phyloP scores from a whole-genome alignment of 2,329 filamentous ascomycete species.

The Setomelanomma holmii region DNA sequence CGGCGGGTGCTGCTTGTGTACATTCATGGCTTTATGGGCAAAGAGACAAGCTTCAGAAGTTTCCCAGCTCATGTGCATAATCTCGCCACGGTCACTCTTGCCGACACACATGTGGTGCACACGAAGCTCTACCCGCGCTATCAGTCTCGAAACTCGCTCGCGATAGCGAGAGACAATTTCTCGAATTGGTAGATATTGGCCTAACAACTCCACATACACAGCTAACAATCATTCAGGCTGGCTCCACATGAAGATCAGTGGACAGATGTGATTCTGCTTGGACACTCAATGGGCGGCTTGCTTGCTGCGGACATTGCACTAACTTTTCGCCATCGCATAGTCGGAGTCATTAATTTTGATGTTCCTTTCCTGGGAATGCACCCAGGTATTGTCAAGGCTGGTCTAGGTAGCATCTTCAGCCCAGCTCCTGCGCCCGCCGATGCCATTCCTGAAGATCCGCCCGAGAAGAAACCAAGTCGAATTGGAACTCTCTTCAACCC shows the following conservation, averaged over 20 bases:
- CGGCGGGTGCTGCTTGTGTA: constrained; percentile 77
- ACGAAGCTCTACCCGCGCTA: constrained; percentile 86
- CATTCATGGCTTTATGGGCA: constrained; percentile 90
- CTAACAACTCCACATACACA: neutral
- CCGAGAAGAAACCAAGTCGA: constrained; percentile 33
- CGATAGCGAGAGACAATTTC: constrained; percentile 81
- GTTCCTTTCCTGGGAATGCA: constrained; percentile 89
- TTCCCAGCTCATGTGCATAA: constrained; percentile 89
- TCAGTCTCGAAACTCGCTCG: constrained; percentile 74
- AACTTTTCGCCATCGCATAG: constrained; percentile 75
- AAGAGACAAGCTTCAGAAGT: constrained; percentile 83
- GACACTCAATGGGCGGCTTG: constrained; percentile 90
- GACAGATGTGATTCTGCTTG: constrained; percentile 82
- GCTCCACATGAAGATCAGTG: constrained; percentile 74
- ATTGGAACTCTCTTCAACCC: constrained; percentile 48
- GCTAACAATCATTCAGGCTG: constrained; percentile 62
- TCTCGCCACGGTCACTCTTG: constrained; percentile 70
- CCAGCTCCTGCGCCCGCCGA: constrained; percentile 47
- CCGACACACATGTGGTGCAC: constrained; percentile 79
- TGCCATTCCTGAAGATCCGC: constrained; percentile 17
- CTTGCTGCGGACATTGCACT: constrained; percentile 80
- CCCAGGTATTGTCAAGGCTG: constrained; percentile 83
- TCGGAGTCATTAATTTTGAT: constrained; percentile 84
- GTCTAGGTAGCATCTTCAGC: constrained; percentile 78
- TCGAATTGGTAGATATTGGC: constrained; percentile 67